A percentile compares a stretch with the other conserved stretches of the same genome.
These are phyloP conservation scores for Conticribra weissflogii DNA, from an alignment of 108 stramenopile genomes.

Conservation along the genomic window DNA sequence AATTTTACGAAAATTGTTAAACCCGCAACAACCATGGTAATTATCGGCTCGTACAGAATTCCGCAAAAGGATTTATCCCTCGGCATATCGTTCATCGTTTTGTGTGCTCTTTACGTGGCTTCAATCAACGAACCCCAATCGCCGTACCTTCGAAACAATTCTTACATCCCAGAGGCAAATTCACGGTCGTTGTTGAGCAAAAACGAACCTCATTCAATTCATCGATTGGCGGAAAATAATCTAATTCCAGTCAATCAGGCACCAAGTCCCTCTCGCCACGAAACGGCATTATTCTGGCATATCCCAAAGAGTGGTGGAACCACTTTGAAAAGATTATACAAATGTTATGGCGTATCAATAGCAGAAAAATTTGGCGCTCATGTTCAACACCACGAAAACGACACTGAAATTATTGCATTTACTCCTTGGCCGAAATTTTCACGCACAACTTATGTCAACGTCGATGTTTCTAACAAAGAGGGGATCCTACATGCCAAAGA, in stretches of 20 bases:
- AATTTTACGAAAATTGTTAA: too few species aligned
- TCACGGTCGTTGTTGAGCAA: too few species aligned
- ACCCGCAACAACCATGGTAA: too few species aligned
- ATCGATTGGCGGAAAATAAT: constrained; percentile 14
- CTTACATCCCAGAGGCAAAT: too few species aligned
- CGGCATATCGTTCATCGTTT: too few species aligned
- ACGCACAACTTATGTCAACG: constrained; percentile 18
- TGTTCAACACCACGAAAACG: constrained; percentile 8
- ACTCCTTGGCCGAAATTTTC: background rate
- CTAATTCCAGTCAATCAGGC: constrained; percentile 1
- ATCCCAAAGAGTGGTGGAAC: constrained; percentile 46
- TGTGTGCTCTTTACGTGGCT: too few species aligned
- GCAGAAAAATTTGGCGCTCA: constrained; percentile 31
- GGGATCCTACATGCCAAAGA: constrained; percentile 28
- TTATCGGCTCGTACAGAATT: too few species aligned
- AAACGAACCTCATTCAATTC: too few species aligned
- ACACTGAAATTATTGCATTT: constrained; percentile 15
- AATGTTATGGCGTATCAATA: constrained; percentile 38
- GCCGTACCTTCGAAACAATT: too few species aligned
- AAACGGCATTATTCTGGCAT: constrained; percentile 41
- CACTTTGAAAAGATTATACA: constrained; percentile 34
- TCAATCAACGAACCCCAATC: too few species aligned
- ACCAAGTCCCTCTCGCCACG: background rate
- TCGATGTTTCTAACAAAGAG: constrained; percentile 9
- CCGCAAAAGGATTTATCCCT: too few species aligned